Base-by-base conservation (phyloP, 148 eudicot species). In the Persicaria tinctoria region DNA sequence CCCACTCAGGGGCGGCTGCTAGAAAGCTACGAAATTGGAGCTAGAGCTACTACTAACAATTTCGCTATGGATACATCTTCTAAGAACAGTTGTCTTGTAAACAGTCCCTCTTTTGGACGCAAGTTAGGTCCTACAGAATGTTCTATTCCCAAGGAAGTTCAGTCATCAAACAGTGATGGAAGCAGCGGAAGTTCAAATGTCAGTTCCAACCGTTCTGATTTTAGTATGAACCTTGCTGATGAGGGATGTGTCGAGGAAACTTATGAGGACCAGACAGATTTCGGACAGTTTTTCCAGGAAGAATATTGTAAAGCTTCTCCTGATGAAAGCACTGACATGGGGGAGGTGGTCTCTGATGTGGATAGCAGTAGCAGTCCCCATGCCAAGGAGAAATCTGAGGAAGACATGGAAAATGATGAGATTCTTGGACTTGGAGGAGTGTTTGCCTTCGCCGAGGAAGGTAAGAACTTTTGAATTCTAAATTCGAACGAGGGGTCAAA, bases 401-500 rank as follows among this genome's bases (percentile, higher is more conserved):
- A 92, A 77, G 97, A 95, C 81, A 97, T 78, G 73, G 98, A 89
- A 68, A 83, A 80, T 76, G 97, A 89, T 72, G 90, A 88, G 69
- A 80, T 91, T 86, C 89, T 92, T 79, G 97, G 97, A 87, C 89
- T 92, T 79, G 97, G 97, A 32, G 41, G 41, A 81, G 90, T 95
- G 41, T 90, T 95, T 80, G 89, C 86, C 76, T 90, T 95, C 79
- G 89, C 97, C 49, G 96, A 95, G 83, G 92, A 95, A 95, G 97
- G 98, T 95, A 82, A 13, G 47, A 48, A 51, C 47, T 16, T 66
- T 62, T 56, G 13, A 47, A 6, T 55, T 11, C 41, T 32, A 32
- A 32, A 32, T 32, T 32, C 3, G 41, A 49, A 51, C 1, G 17
- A 55, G 14, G 59, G 3, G 20, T 5, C 13, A 14, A 54, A 54